These are phyloP conservation scores for Auriscalpium vulgare DNA, from an alignment of 768 basidiomycete species.

Conservation along the genomic window DNA sequence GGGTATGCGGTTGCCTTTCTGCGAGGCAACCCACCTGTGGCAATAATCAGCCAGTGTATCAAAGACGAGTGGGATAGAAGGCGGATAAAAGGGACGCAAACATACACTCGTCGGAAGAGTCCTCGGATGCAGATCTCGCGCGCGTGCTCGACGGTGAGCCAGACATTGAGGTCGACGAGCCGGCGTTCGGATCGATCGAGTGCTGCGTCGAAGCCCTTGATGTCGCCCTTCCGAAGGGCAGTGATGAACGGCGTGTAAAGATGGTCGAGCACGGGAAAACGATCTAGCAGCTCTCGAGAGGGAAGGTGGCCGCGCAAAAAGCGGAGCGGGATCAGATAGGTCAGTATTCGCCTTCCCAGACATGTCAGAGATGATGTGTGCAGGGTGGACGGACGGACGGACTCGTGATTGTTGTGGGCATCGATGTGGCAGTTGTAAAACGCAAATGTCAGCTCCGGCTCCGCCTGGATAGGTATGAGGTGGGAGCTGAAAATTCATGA, in stretches of 20 bases:
- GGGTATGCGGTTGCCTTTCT: slow-evolving; percentile 71
- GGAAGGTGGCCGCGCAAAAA: slow-evolving; percentile 86
- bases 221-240: slow-evolving; percentile 72
- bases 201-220: slow-evolving; percentile 73
- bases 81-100: slow-evolving; percentile 8
- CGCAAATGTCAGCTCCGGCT: slow-evolving; percentile 80
- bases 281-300: slow-evolving; percentile 55
- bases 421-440: slow-evolving; percentile 74
- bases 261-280: slow-evolving; percentile 64
- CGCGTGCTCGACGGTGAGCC: slow-evolving; percentile 81
- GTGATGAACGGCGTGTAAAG: slow-evolving; percentile 75
- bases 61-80: not conserved
- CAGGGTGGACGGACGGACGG: slow-evolving; percentile 19
- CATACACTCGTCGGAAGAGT: slow-evolving; percentile 71
- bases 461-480: slow-evolving; percentile 44
- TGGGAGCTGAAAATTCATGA: not conserved
- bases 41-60: not conserved
- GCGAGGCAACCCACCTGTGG: slow-evolving; percentile 72
- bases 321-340: slow-evolving; percentile 84
- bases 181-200: slow-evolving; percentile 62
- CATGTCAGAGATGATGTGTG: not conserved
- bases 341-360: slow-evolving; percentile 68
- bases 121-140: slow-evolving; percentile 81
- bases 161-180: slow-evolving; percentile 81
- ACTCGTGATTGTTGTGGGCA: slow-evolving; percentile 80